Evolutionary conservation across 2,329 filamentous ascomycete genomes (phyloP), one percentile per base, ranked within the genome.

Genomic region (Stachybotrys echinatus): DNA sequence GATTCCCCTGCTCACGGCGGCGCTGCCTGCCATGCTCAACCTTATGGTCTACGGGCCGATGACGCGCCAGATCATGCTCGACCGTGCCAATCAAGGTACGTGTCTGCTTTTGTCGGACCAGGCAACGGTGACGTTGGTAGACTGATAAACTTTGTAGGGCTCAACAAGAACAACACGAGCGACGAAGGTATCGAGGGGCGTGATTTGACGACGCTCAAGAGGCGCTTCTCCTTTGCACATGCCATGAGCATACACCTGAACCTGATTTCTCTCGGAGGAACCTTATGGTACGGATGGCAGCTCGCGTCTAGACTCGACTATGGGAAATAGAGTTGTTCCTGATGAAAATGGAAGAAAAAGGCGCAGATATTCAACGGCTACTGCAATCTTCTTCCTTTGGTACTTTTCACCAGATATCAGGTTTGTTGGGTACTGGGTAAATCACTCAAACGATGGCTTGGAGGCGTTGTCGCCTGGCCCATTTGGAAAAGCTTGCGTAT

Each of bases 241-340:
- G 69, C 70, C 19, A 73, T 72, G 67, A 68, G 65, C 48, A 72
- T 73, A 46, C 70, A 74, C 34, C 50, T 73, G 8, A 74, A 74
- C 47, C 51, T 73, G 22, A 53, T 72, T 12, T 60, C 64, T 0
- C 60, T 73, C 4, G 61, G 58, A 4, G 59, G 58, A 42, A 56
- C 55, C 19, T 48, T 69, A 47, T 69, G 64, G 55, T 62, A 60
- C 42, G 52, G 59, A 31, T 60, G 69, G 49, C 58, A 65, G 22
- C 4, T 61, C 14, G 56, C 58, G 17, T 61, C 60, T 23, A 54
- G 48, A 8, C 44, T 62, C 4, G 50, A 54, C 22, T 58, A 48
- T 23, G 42, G n/a, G n/a, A n/a, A n/a, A n/a, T n/a, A n/a, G n/a
- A n/a, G n/a, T n/a, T n/a, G n/a, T n/a, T n/a, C n/a, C n/a, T n/a